Evolutionary conservation across 768 basidiomycete genomes (phyloP), one percentile per base, ranked within the genome.

Genomic region (Rhodotorula taiwanensis): DNA sequence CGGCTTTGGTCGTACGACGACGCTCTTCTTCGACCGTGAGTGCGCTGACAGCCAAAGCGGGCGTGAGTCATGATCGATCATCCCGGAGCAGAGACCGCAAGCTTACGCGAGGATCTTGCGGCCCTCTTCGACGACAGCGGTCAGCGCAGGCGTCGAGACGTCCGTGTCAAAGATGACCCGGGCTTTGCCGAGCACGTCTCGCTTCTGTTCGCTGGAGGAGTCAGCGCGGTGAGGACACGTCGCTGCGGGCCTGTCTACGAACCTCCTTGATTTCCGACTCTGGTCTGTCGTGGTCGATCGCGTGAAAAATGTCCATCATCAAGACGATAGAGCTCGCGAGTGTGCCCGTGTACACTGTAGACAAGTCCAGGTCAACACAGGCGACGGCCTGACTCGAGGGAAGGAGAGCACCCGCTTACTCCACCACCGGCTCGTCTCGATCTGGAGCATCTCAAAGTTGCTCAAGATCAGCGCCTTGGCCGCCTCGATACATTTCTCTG

Each of bases 281-380:
- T 5, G 58, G 10, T 14, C 41, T 52, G 34, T 62, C 71, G 15
- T 57, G 50, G 49, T 72, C 71, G 27, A 72, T 59, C 2, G 55
- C 58, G 33, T 68, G 68, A 28, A 70, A 72, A 8, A 70, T 34
- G 44, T 72, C 66, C 56, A 70, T 63, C 33, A 66, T 56, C 6
- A 72, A 44, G 1, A 72, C 69, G 45, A 70, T 45, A 0, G 64
- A 44, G 52, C 61, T 55, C 16, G 65, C 52, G 21, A 71, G 61
- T 6, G 68, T 69, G 2, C 52, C 55, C 20, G 64, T 70, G 55
- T 63, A 70, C 27, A 62, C 60, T 68, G 54, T 27, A 21, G 18
- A 9, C 25, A 4, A 25, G n/a, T n/a, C n/a, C n/a, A n/a, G n/a
- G n/a, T n/a, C n/a, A n/a, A n/a, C n/a, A n/a, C n/a, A n/a, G n/a